These are phyloP conservation scores for Podochytrium sp. DNA, from an alignment of 192 early-diverging fungal genomes.

Conservation along the genomic window DNA sequence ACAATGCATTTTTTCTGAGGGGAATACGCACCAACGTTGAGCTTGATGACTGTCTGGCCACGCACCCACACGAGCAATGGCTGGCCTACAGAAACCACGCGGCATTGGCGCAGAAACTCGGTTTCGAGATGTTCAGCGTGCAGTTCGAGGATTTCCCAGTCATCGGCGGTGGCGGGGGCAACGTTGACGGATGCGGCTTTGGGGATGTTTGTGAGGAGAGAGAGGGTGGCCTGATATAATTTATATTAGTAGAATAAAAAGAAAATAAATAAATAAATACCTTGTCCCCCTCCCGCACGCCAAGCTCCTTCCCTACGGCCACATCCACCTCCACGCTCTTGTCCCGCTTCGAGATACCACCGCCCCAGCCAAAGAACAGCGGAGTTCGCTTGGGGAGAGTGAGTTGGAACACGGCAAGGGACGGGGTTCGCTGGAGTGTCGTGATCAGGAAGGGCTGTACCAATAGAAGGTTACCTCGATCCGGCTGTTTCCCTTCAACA, in stretches of 20 bases:
- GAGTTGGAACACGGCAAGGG: no score
- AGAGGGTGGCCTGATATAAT: constrained; percentile 22
- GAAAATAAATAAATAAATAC: neutral
- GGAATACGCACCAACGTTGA: constrained; percentile 37
- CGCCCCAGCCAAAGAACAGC: no score
- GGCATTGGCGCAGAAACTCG: constrained; percentile 50
- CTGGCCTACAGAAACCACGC: constrained; percentile 42
- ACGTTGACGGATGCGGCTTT: constrained; percentile 40
- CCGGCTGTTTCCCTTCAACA: neutral
- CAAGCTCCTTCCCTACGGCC: neutral
- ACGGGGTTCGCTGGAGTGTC: neutral
- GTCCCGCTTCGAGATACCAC: neutral
- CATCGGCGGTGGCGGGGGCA: constrained; percentile 48
- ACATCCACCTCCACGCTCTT: neutral
- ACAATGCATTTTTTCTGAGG: neutral
- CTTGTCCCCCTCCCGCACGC: neutral
- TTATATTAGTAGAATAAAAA: neutral
- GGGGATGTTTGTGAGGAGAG: constrained; percentile 18
- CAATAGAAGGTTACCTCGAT: neutral
- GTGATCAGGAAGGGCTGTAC: neutral
- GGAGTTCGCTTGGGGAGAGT: no score
- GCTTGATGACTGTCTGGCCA: constrained; percentile 34
- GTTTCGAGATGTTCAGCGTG: constrained; percentile 53
- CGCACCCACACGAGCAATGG: constrained; percentile 45
- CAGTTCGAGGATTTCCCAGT: constrained; percentile 60